Percentiles rank a stretch among this genome's conserved stretches.
Evolutionary conservation across 495 filamentous ascomycete species (phyloP).

Genomic region (Lasiosphaeria miniovina): DNA sequence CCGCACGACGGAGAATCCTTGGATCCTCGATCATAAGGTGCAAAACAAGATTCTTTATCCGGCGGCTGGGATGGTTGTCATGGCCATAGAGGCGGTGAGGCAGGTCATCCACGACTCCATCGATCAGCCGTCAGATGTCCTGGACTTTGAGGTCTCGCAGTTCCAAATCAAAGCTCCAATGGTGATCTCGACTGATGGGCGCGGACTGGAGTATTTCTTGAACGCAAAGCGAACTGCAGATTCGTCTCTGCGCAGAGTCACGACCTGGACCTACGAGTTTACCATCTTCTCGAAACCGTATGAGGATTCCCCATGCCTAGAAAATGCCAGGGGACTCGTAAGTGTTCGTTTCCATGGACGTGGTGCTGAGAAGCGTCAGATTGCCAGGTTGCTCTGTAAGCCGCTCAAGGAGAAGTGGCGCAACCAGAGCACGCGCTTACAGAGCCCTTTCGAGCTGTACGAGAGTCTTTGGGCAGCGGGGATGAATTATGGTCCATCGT

Average conservation of each 20-base stretch:
- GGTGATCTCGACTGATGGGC: constrained; percentile 17
- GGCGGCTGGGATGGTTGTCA: constrained; percentile 43
- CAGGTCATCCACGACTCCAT: constrained; percentile 34
- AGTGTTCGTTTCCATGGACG: constrained; percentile 21
- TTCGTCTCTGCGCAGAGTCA: constrained; percentile 6
- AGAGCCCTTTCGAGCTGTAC: constrained; percentile 12
- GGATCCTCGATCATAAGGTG: constrained; percentile 44
- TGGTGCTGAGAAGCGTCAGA: constrained; percentile 1
- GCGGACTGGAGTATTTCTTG: constrained; percentile 14
- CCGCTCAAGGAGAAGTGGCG: background rate
- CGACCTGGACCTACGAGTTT: constrained; percentile 23
- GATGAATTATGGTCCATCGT: constrained; percentile 27
- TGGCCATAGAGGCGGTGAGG: constrained; percentile 49
- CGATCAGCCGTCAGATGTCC: constrained; percentile 29
- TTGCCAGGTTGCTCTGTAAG: constrained; percentile 2
- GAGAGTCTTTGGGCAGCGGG: constrained; percentile 13
- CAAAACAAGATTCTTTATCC: constrained; percentile 44
- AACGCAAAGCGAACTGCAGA: constrained; percentile 13
- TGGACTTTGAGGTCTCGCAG: constrained; percentile 19
- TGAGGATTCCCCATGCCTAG: constrained; percentile 21
- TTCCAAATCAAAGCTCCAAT: constrained; percentile 26
- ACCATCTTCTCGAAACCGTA: constrained; percentile 29
- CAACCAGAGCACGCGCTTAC: background rate
- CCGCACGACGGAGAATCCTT: constrained; percentile 36
- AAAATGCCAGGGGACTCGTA: constrained; percentile 26